Evolutionary conservation across 768 basidiomycete genomes (phyloP), one percentile per base, ranked within the genome.

Genomic region (Xerocomus brunneocitrinus): DNA sequence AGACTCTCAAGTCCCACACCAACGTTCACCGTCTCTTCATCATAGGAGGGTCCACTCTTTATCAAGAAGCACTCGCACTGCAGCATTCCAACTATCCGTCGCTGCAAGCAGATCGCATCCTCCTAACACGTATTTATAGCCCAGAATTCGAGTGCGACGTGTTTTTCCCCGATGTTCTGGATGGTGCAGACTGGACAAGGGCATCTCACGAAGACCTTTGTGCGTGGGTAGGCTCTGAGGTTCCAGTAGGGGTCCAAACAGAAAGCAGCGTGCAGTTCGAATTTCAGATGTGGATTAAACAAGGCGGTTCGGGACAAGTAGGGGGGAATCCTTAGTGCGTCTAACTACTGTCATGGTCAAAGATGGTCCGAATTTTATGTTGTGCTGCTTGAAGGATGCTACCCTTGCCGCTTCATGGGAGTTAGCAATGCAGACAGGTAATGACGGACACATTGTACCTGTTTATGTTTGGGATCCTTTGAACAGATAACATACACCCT

Each of bases 401-500:
- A 88, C 58, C 86, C 86, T 71, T 88, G 86, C 44, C 86, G 82
- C 86, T 88, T 65, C 38, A 52, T 14, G 49, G 52, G 19, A 16
- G 47, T 67, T 49, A 63, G 56, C 51, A 56, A 46, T 55, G 30
- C n/a, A 32, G 22, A 41, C 28, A 19, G 19, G 49, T 27, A 32
- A n/a, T 25, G 40, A 47, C 10, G 25, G 35, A 31, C 27, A 47
- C 28, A 30, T 64, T 79, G 47, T 54, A 91, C 95, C 85, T 98
- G 95, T 71, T 98, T 98, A 69, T 98, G 95, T 69, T 95, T 98
- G 3, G 95, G 91, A 62, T 98, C 92, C 67, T 90, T 91, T 16
- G 84, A 84, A 71, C 95, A 98, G 25, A 97, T 81, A 41, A 98
- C 84, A 72, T 95, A 97, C 34, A 98, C 81, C 62, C 87, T 83